Percentiles rank a stretch among this genome's conserved stretches.
phyloP scores from a whole-genome alignment of 148 eudicot species.

The Camellia sinensis region DNA sequence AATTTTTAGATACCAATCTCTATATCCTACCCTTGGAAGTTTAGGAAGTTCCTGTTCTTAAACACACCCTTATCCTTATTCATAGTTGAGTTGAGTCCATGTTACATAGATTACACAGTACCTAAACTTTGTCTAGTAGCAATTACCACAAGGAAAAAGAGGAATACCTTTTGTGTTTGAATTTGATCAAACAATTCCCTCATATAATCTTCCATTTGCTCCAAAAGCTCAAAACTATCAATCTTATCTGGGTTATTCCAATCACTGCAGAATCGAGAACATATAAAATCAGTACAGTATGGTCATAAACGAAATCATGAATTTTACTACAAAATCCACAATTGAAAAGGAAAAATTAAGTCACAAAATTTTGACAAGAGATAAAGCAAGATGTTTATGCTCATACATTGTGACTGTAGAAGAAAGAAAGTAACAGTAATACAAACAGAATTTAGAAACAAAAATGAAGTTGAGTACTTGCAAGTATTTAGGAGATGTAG shows the following conservation, averaged over 20 bases:
- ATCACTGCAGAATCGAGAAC: conserved; percentile 26
- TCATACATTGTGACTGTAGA: too few relatives aligned
- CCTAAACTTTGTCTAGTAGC: neutral
- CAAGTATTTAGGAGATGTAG: neutral
- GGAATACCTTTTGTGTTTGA: conserved; percentile 38
- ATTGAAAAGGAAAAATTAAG: neutral
- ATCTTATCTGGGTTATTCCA: conserved; percentile 42
- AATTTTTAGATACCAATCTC: too few relatives aligned
- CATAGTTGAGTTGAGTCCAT: neutral
- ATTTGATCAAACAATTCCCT: conserved; percentile 35
- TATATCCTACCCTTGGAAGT: neutral
- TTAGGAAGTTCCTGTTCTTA: neutral
- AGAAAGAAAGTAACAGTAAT: too few relatives aligned
- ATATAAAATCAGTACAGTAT: neutral
- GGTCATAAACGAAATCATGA: neutral
- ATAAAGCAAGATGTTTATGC: neutral
- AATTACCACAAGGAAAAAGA: neutral
- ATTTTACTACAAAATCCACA: neutral
- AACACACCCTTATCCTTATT: neutral
- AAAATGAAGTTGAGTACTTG: neutral
- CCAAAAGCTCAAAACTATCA: conserved; percentile 32
- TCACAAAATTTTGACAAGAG: neutral
- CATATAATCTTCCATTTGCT: conserved; percentile 50
- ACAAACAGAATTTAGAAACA: neutral
- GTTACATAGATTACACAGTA: neutral